Base-by-base conservation (phyloP, 2,329 filamentous ascomycete species). In the Monilinia laxa region DNA sequence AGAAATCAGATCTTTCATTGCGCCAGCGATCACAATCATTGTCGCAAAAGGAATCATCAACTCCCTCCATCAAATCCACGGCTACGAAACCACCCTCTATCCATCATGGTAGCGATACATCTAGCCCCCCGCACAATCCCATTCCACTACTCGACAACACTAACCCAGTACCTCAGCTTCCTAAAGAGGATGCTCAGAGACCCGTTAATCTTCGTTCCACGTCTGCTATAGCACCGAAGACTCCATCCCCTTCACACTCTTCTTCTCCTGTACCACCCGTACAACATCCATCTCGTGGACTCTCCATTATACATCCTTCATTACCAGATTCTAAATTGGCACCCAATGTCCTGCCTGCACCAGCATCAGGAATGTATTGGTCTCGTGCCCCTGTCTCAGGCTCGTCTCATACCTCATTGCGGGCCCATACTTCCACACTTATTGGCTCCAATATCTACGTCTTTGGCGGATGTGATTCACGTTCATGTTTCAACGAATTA, bases 331-430 rank as follows among this genome's bases (percentile, higher is more conserved):
- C 84, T 14, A 79, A 79, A 56, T 83, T 82, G 35, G 84, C 84
- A 1, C 83, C 85, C 7, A 84, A 89, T 67, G 86, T 90, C 23
- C 80, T 83, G 12, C 80, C 83, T 3, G 87, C 88, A 20, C 88
- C 88, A 35, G 84, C 88, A 23, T 88, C 86, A 59, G 88, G 87
- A 72, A 90, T 90, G 87, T 90, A 90, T 79, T 90, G 88, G 87
- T 89, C 86, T 64, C 83, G 81, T 47, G 87, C 87, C 12, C 85
- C 84, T 10, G 81, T 85, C n/a, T 89, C 87, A 3, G 88, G 88
- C 35, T 79, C 82, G 35, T 79, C 85, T 51, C 86, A 87, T 73
- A 84, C 85, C 20, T 82, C 85, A 31, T 78, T 90, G 67, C 83
- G 88, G 65, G 88, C 88, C 20, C 88, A 90, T 76, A 90, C 87